Conservation (phyloP, 805 yeast species). For the Suhomyces canberraensis region DNA sequence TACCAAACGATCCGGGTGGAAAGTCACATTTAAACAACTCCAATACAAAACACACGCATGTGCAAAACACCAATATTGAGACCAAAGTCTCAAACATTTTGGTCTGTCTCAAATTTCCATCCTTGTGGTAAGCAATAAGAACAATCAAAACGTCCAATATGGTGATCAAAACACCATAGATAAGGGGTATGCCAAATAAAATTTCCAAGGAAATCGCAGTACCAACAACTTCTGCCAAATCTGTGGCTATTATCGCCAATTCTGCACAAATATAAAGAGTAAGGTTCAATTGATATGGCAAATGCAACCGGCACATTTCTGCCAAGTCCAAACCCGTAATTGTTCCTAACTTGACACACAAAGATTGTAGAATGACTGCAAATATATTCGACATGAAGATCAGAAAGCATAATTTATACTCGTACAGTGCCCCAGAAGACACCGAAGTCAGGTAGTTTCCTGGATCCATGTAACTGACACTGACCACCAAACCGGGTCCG, state of each 20-base stretch:
- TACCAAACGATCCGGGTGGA: slow-evolving; percentile 48
- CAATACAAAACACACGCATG: slow-evolving; percentile 71
- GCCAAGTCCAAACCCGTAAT: slow-evolving; percentile 89
- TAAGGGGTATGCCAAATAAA: slow-evolving; percentile 67
- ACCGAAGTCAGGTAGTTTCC: slow-evolving; percentile 92
- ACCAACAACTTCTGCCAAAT: slow-evolving; percentile 91
- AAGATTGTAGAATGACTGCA: slow-evolving; percentile 78
- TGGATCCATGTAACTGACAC: slow-evolving; percentile 92
- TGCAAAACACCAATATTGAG: slow-evolving; percentile 62
- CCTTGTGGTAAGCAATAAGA: slow-evolving; percentile 70
- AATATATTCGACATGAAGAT: slow-evolving; percentile 75
- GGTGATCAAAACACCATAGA: slow-evolving; percentile 74
- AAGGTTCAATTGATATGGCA: slow-evolving; percentile 65
- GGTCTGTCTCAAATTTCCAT: slow-evolving; percentile 71
- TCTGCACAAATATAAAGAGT: slow-evolving; percentile 71
- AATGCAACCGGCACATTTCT: slow-evolving; percentile 70
- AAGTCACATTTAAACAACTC: slow-evolving; percentile 58
- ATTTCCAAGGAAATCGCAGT: slow-evolving; percentile 84
- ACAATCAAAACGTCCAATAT: slow-evolving; percentile 79
- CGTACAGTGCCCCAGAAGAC: slow-evolving; percentile 78
- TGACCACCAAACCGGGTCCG: slow-evolving; percentile 86
- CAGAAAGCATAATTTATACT: slow-evolving; percentile 69
- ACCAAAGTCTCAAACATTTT: slow-evolving; percentile 78
- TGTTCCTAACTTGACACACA: slow-evolving; percentile 83
- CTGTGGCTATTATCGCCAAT: slow-evolving; percentile 87